phyloP scores from a whole-genome alignment of 1,284 basidiomycete species.

The Irpex sp. region DNA sequence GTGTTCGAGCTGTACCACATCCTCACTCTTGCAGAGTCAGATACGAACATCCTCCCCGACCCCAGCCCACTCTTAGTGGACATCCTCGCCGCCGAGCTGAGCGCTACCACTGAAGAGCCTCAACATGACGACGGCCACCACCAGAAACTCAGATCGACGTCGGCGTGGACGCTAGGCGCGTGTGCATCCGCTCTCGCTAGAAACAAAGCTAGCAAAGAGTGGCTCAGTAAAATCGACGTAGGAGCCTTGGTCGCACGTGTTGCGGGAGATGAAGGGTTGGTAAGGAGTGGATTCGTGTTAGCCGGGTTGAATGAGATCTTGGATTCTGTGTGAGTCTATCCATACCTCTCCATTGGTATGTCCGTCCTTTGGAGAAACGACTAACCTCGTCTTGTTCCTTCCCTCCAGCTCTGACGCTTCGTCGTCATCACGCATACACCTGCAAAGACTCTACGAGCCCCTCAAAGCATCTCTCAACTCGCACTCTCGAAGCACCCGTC shows the following conservation, averaged over 20 bases:
- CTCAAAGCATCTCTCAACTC: constrained; percentile 50
- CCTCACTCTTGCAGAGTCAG: constrained; percentile 38
- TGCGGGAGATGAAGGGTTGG: constrained; percentile 21
- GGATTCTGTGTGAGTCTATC: constrained; percentile 30
- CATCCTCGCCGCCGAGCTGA: constrained; percentile 31
- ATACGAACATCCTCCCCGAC: constrained; percentile 37
- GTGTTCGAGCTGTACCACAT: constrained; percentile 47
- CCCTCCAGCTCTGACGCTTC: not conserved
- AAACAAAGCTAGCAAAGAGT: constrained; percentile 33
- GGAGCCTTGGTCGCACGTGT: constrained; percentile 36
- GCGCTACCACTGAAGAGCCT: no score
- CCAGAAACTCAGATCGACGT: constrained; percentile 36
- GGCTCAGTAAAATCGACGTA: constrained; percentile 44
- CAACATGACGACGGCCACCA: no score
- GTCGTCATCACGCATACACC: not conserved
- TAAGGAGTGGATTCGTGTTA: constrained; percentile 47
- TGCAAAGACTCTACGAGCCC: constrained; percentile 38
- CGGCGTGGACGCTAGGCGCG: constrained; percentile 50
- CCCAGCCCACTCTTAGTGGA: constrained; percentile 43
- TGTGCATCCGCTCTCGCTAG: constrained; percentile 44
- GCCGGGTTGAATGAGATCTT: constrained; percentile 46
- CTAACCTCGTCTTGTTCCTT: no score
- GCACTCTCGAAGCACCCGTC: constrained; percentile 53
- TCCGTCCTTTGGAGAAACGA: not conserved
- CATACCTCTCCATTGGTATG: no score